A percentile compares a stretch with the other conserved stretches of the same genome.
These are phyloP conservation scores for Quercus phellos DNA, from an alignment of 331 rosid genomes.

Conservation along the genomic window DNA sequence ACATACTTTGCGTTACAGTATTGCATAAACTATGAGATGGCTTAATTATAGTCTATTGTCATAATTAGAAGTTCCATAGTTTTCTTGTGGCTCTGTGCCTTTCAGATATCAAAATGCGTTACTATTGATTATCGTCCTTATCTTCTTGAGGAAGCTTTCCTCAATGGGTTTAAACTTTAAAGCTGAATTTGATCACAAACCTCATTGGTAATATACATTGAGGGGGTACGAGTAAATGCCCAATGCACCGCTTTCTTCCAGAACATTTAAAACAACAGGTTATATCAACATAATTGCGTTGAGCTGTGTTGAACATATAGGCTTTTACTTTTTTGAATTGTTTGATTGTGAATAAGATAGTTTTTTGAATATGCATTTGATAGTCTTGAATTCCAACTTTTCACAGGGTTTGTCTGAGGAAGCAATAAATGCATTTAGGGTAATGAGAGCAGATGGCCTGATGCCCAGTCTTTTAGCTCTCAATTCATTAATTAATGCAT, in stretches of 20 bases:
- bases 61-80: neutral
- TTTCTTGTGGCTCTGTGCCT: neutral
- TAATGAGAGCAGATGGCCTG: constrained; percentile 79
- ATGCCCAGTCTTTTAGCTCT: constrained; percentile 88
- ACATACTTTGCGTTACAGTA: neutral
- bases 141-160: neutral
- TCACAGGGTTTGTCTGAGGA: constrained; percentile 88
- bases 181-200: neutral
- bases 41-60: neutral
- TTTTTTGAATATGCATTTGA: constrained; percentile 22
- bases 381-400: constrained; percentile 16
- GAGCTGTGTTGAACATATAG: neutral
- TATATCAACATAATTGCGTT: neutral
- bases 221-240: neutral
- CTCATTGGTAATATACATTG: neutral
- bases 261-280: neutral
- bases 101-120: neutral
- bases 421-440: constrained; percentile 82
- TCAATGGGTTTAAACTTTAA: neutral
- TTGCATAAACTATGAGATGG: neutral
- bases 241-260: neutral
- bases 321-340: neutral
- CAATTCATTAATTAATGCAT: constrained; percentile 92
- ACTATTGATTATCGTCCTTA: neutral
- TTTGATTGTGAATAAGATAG: neutral